Evolutionary conservation across 805 yeast genomes (phyloP).

Genomic region (Citeromyces matritensis): DNA sequence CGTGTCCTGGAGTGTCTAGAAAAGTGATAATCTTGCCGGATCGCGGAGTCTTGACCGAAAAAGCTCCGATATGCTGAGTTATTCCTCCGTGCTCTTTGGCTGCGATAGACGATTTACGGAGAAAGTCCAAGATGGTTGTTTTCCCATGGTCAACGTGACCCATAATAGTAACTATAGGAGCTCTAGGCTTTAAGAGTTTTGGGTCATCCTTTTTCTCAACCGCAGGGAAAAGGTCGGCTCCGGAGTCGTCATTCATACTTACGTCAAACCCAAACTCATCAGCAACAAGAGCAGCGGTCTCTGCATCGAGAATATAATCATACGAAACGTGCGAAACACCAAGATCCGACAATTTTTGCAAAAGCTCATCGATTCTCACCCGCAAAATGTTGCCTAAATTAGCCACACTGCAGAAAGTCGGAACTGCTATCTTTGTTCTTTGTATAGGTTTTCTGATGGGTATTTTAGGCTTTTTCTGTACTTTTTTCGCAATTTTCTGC

Average conservation of each 20-base stretch:
- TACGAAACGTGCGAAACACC: slow-evolving; percentile 66
- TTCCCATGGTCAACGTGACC: slow-evolving; percentile 99
- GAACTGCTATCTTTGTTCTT: slow-evolving; percentile 26
- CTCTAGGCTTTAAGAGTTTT: slow-evolving; percentile 42
- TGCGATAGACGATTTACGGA: slow-evolving; percentile 76
- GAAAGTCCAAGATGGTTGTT: slow-evolving; percentile 79
- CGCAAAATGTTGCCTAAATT: slow-evolving; percentile 62
- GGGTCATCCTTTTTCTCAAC: slow-evolving; percentile 27
- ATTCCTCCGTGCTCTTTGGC: slow-evolving; percentile 89
- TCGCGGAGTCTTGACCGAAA: slow-evolving; percentile 66
- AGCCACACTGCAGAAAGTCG: slow-evolving; percentile 66
- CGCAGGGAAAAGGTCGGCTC: slow-evolving; percentile 45
- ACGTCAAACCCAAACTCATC: slow-evolving; percentile 76
- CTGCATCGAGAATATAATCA: slow-evolving; percentile 72
- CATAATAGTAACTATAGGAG: slow-evolving; percentile 96
- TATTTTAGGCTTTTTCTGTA: background rate
- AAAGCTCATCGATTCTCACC: slow-evolving; percentile 45
- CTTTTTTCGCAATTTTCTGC: background rate
- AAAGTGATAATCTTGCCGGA: slow-evolving; percentile 73
- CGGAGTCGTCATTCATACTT: slow-evolving; percentile 36
- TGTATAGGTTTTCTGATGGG: background rate
- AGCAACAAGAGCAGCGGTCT: slow-evolving; percentile 74
- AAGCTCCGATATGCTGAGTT: slow-evolving; percentile 97
- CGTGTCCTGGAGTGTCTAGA: slow-evolving; percentile 96
- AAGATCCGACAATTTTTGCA: slow-evolving; percentile 39